Base-by-base conservation (phyloP, 164 flowering plant genomes). In the Vitis cinerea region DNA sequence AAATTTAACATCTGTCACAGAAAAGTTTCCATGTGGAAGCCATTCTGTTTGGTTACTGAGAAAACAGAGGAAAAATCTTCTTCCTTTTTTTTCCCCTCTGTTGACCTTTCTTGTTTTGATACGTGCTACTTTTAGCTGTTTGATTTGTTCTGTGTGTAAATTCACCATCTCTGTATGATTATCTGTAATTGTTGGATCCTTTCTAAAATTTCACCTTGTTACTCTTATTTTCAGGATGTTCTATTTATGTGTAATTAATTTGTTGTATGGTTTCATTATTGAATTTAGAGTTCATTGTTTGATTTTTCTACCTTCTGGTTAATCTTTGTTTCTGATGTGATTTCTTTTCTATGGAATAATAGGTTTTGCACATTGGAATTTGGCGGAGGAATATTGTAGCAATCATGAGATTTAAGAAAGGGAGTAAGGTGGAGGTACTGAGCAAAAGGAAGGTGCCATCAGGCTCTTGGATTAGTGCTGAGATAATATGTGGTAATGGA, bases 401-500 rank as follows among this genome's bases (percentile, higher is more conserved):
- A 57, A 74, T 47, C 64, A 93, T 90, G 97, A 87, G 84, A 72
- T 85, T 84, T 64, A 90, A 72, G 73, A 84, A 77, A 75, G 97
- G 94, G 57, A 82, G 72, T 71, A 85, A 79, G 76, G 88, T 93
- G 47, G 98, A 91, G 76, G 92, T 93, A 8, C 76, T 84, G 48
- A 77, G 84, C 78, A 77, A 71, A 68, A 80, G 67, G 56, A 90
- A 86, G 56, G 78, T 75, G 31, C 86, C 90, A 14, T 79, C 85
- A 1, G 89, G 93, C 2, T 83, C 90, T 19, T 94, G 97, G 98
- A 81, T 74, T 10, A 59, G 79, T 66, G 97, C 84, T 2, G 84
- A 86, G 82, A 90, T 94, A 66, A 64, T 92, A 11, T 72, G 76
- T 44, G 92, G 97, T 17, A 82, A 90, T 84, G 95, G 97, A n/a